These are phyloP conservation scores for Solanum stenotomum DNA, from an alignment of 257 asterid species.

Conservation along the genomic window DNA sequence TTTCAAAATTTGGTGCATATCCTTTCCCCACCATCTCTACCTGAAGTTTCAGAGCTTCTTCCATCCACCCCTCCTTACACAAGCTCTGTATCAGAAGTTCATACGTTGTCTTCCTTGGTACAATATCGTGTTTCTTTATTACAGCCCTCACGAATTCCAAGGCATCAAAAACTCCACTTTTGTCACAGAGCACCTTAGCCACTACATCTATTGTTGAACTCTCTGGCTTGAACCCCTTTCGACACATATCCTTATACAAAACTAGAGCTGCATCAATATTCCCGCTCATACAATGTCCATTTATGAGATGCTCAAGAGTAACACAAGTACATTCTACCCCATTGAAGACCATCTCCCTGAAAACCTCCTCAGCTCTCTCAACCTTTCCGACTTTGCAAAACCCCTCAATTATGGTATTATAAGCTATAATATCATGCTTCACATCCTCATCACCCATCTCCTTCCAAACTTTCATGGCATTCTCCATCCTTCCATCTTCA, in stretches of 20 bases:
- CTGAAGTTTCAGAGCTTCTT: slow-evolving; percentile 63
- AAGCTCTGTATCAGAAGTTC: slow-evolving; percentile 37
- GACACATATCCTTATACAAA: slow-evolving; percentile 53
- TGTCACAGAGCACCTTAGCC: slow-evolving; percentile 38
- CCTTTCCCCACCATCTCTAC: slow-evolving; percentile 76
- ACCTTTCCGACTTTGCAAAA: slow-evolving; percentile 53
- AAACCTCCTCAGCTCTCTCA: slow-evolving; percentile 56
- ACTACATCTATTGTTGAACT: slow-evolving; percentile 40
- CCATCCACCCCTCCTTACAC: slow-evolving; percentile 56
- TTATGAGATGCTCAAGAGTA: slow-evolving; percentile 64
- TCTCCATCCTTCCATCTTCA: slow-evolving; percentile 43
- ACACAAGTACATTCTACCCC: slow-evolving; percentile 50
- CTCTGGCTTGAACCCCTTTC: slow-evolving; percentile 41
- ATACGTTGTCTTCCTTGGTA: slow-evolving; percentile 42
- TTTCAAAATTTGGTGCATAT: slow-evolving; percentile 40
- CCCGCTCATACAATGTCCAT: slow-evolving; percentile 49
- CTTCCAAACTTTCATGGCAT: slow-evolving; percentile 51
- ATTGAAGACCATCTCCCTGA: slow-evolving; percentile 48
- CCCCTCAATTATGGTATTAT: slow-evolving; percentile 62
- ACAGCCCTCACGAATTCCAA: slow-evolving; percentile 24
- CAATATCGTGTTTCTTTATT: slow-evolving; percentile 27
- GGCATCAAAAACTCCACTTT: slow-evolving; percentile 31
- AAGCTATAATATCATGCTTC: slow-evolving; percentile 41
- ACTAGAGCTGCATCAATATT: slow-evolving; percentile 35
- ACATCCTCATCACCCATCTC: slow-evolving; percentile 42